These are phyloP conservation scores for Suillus subalutaceus DNA, from an alignment of 768 basidiomycete genomes.

Conservation along the genomic window DNA sequence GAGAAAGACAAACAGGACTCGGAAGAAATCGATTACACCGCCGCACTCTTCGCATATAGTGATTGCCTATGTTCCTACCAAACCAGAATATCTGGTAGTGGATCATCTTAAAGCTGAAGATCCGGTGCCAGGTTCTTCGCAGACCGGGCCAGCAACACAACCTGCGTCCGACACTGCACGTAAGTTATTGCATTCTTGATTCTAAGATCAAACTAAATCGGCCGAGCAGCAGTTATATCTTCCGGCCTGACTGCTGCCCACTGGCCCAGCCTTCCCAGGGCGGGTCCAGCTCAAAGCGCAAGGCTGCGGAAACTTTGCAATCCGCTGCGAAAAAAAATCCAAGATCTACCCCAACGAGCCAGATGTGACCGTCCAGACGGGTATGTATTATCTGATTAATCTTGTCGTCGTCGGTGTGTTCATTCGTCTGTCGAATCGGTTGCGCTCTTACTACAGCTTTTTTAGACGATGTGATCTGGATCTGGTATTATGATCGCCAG, in stretches of 20 bases:
- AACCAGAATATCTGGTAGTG: background rate
- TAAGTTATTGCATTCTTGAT: background rate
- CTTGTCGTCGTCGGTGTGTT: no score
- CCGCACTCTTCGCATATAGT: no score
- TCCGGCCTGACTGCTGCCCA: no score
- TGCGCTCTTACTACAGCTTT: background rate
- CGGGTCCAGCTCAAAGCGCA: no score
- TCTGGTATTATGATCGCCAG: conserved; percentile 5
- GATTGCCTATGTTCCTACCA: background rate
- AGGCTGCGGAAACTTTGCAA: no score
- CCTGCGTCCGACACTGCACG: background rate
- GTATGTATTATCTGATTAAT: no score
- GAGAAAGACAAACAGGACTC: no score
- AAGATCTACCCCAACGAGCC: no score
- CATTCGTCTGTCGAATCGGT: background rate
- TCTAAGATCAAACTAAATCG: background rate
- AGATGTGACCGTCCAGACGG: no score
- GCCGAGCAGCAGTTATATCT: background rate
- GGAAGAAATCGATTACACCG: no score
- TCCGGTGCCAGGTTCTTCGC: background rate
- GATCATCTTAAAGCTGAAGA: background rate
- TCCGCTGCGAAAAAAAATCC: no score
- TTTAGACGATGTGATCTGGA: conserved; percentile 1
- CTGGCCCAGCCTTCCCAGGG: no score
- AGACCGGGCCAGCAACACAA: background rate